A percentile compares a stretch with the other conserved stretches of the same genome.
Evolutionary conservation across 208 protist genomes (phyloP).

Genomic region (Balamuthia mandrillaris): DNA sequence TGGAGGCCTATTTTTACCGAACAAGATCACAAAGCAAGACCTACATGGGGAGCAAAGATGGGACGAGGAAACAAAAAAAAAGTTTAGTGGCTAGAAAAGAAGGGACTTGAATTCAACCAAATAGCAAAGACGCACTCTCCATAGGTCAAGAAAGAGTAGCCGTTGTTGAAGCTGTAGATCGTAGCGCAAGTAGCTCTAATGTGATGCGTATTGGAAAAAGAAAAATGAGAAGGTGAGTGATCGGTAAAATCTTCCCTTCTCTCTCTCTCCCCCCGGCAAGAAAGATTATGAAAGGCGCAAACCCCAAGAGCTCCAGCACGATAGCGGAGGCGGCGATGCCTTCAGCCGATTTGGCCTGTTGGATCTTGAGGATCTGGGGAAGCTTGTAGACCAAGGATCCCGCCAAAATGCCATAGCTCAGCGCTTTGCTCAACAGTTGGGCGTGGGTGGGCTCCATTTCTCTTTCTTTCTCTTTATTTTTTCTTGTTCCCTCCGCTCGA

Average conservation of each 20-base stretch:
- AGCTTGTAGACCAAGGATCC: slow-evolving; percentile 51
- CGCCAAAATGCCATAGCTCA: slow-evolving; percentile 47
- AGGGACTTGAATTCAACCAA: neutral
- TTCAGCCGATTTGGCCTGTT: slow-evolving; percentile 13
- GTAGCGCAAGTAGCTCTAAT: neutral
- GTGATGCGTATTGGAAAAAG: neutral
- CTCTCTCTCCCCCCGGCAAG: neutral
- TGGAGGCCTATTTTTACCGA: neutral
- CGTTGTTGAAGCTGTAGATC: slow-evolving; percentile 14
- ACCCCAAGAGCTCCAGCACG: slow-evolving; percentile 47
- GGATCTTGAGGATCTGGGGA: slow-evolving; percentile 59
- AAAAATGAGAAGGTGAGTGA: neutral
- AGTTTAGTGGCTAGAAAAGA: no score
- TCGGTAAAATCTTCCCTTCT: neutral
- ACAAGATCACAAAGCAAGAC: neutral
- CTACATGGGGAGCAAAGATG: no score
- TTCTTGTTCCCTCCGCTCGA: no score
- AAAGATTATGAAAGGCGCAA: neutral
- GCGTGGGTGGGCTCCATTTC: no score
- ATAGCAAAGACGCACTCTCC: slow-evolving; percentile 41
- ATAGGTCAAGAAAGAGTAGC: slow-evolving; percentile 56
- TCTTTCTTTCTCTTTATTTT: no score
- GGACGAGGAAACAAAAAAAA: no score
- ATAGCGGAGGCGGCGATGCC: slow-evolving; percentile 32
- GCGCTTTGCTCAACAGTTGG: slow-evolving; percentile 49